phyloP scores from a whole-genome alignment of 148 eudicot genomes.

The Amaranthus hypochondriacus region DNA sequence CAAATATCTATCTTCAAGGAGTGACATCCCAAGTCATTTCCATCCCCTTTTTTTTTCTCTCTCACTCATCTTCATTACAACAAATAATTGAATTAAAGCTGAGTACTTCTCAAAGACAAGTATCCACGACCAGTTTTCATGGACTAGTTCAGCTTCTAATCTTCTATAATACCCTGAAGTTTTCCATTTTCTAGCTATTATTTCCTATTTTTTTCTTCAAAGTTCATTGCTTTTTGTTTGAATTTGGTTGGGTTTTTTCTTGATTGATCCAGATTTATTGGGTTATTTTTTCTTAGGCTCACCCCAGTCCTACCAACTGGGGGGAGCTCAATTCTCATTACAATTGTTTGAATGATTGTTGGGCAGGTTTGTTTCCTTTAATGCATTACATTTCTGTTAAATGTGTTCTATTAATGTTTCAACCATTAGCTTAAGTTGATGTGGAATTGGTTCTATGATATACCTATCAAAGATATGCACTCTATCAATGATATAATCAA shows the following conservation, averaged over 20 bases:
- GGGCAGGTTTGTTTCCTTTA: not conserved
- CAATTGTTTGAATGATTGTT: constrained; percentile 15
- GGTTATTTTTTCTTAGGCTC: constrained; percentile 4
- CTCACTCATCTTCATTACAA: not conserved
- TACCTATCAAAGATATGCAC: too few species aligned
- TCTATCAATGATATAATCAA: too few species aligned
- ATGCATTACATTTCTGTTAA: not conserved
- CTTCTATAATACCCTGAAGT: not conserved
- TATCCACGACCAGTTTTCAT: not conserved
- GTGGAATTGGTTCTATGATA: too few species aligned
- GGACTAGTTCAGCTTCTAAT: not conserved
- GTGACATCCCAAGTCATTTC: not conserved
- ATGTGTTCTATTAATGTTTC: not conserved
- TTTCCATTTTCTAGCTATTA: not conserved
- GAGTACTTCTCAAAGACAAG: not conserved
- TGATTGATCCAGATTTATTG: not conserved
- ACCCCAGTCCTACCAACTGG: constrained; percentile 32
- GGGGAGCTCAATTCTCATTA: constrained; percentile 17
- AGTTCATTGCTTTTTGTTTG: not conserved
- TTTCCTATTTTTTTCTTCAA: not conserved
- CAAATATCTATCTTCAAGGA: not conserved
- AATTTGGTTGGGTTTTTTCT: not conserved
- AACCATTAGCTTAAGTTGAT: too few species aligned
- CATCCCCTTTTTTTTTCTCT: not conserved
- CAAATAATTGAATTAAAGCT: too few species aligned